Base-by-base conservation (phyloP, 2,329 filamentous ascomycete species). In the Biscogniauxia mediterranea region DNA sequence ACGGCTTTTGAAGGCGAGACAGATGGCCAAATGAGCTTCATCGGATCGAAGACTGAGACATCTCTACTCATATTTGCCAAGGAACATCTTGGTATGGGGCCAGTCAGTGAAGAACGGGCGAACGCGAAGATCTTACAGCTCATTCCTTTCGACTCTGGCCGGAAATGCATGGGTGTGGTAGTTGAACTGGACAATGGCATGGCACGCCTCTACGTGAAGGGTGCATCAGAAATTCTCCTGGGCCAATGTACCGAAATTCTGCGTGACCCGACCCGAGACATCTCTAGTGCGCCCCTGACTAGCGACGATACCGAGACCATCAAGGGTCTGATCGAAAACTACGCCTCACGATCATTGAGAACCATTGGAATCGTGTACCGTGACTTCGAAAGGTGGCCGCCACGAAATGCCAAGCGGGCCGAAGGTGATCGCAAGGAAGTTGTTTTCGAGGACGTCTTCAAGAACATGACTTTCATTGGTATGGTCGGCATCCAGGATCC, bases 321-420 rank as follows among this genome's bases (percentile, higher is more conserved):
- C 64, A 84, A 85, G 66, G 78, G 81, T 21, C 80, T 92, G 54
- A 96, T 96, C 68, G 86, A 88, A 64, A 84, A 82, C 54, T 97
- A 96, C 72, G 93, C 93, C 9, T 86, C 85, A 25, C 84, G 89
- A 19, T 96, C 92, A 7, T 82, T 97, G 32, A 86, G 93, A 64
- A 96, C 93, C 1, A 96, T 97, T 68, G 91, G 89, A 52, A 84
- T 96, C 65, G 82, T 92, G 57, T 96, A 92, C 76, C 89, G 88
- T 59, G 93, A 97, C 69, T 96, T 95, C 67, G 85, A 91, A 23
- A 84, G 85, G 57, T 97, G 93, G 93, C 93, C 93, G 32, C 92
- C 92, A 4, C 84, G 80, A 62, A 82, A 83, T 54, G 84, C 83
- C 17, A 85, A 79, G 55, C 80, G 78, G 4, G 74, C 75, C n/a